These are phyloP conservation scores for Rhizopogon rudus DNA, from an alignment of 768 basidiomycete genomes.

Conservation along the genomic window DNA sequence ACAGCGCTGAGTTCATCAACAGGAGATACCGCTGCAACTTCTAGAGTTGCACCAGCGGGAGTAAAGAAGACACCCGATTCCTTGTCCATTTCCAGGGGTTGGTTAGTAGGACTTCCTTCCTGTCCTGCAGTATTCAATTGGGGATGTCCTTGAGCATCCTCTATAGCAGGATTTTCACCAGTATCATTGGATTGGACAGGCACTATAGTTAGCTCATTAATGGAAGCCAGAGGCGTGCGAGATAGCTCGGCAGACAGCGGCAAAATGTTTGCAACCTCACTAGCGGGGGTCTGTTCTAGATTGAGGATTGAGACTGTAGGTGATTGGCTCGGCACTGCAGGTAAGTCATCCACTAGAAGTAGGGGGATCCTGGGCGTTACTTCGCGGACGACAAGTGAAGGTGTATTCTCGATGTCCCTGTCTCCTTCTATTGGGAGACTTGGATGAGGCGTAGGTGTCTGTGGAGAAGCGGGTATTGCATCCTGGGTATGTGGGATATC, in stretches of 20 bases:
- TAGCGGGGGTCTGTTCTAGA: constrained; percentile 3
- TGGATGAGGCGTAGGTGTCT: not conserved
- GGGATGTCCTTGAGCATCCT: not conserved
- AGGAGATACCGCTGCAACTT: not conserved
- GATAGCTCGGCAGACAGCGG: not conserved
- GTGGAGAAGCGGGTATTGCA: not conserved
- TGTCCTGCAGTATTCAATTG: not conserved
- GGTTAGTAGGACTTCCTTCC: not conserved
- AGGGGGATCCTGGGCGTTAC: not conserved
- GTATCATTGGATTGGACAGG: not conserved
- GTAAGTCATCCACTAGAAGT: not conserved
- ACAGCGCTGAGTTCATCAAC: not conserved
- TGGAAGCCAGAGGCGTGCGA: not conserved
- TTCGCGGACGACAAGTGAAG: not conserved
- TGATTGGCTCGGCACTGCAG: not conserved
- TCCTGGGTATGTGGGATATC: not conserved
- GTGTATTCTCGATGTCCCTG: not conserved
- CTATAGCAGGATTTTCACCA: not conserved
- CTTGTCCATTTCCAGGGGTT: not conserved
- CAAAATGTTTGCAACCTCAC: not conserved
- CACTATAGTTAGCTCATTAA: not conserved
- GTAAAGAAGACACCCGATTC: not conserved
- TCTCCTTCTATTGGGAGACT: not conserved
- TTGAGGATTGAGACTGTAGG: constrained; percentile 17
- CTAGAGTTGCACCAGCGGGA: not conserved